Base-by-base conservation (phyloP, 495 filamentous ascomycete genomes). In the Pseudomonodictys pantanalensis region DNA sequence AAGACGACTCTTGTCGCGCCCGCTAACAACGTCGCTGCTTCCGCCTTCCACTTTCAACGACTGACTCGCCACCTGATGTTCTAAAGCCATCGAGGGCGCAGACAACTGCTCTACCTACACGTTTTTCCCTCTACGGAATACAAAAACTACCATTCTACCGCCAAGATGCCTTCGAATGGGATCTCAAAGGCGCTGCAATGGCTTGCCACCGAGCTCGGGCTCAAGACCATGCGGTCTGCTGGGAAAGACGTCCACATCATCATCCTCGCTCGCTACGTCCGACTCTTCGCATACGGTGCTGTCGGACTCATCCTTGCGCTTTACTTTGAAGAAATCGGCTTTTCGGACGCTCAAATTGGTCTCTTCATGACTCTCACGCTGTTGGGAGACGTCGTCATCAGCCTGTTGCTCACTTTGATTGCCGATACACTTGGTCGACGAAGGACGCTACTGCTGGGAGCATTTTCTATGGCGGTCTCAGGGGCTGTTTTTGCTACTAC, bases 331-430 rank as follows among this genome's bases (percentile, higher is more conserved):
- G 80, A 81, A 4, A 72, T 93, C 20, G 77, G 76, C 10, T 81
- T 86, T 60, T 79, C 87, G 0, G 83, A 89, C 64, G 77, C 82
- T n/a, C 76, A 76, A n/a, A 91, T 88, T 41, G 91, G 91, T 15
- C 76, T 91, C 3, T 93, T 95, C 71, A 95, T 95, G 89, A 91
- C 88, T 3, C 72, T 92, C 45, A 96, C 91, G 0, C 73, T 95
- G 51, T 73, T 88, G 17, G 90, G 91, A 25, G 91, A 96, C 75
- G 86, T 89, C 1, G 61, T 84, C 24, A 86, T 95, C 55, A 90
- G 88, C 49, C 83, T 91, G 18, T 65, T 86, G 23, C 77, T 96
- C 23, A 91, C 90, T 0, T 73, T 90, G 2, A 82, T 87, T 54
- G 89, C 90, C 2, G 90, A 95, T 75, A 71, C 77, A 0, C 70